These are phyloP conservation scores for Ammopiptanthus mongolicus DNA, from an alignment of 306 rosid genomes.

Conservation along the genomic window DNA sequence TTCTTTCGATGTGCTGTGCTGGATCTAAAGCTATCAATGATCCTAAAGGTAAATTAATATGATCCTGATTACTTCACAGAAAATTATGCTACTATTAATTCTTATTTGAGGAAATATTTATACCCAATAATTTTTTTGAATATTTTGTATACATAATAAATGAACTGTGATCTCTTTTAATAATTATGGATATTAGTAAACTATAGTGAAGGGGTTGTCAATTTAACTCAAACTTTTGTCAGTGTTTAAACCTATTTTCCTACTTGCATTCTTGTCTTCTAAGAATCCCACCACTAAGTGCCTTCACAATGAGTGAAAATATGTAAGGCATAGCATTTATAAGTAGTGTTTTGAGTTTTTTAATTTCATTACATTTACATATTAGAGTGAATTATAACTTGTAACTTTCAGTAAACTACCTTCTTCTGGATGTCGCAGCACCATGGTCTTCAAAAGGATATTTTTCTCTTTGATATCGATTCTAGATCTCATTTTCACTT, in stretches of 20 bases:
- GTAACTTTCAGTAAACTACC: background rate
- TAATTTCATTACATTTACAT: background rate
- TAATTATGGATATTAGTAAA: background rate
- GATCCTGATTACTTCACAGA: conserved; percentile 9
- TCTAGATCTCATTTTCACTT: background rate
- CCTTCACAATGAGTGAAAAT: background rate
- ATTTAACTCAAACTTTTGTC: conserved; percentile 9
- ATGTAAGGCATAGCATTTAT: background rate
- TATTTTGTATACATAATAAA: background rate
- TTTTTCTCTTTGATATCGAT: background rate
- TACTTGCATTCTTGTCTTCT: background rate
- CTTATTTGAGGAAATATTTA: background rate
- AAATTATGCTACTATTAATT: background rate
- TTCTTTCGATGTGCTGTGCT: conserved; percentile 70
- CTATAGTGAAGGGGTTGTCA: background rate
- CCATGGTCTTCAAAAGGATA: background rate
- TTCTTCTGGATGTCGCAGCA: background rate
- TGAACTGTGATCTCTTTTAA: background rate
- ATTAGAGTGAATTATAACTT: background rate
- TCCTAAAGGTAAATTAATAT: conserved; percentile 50
- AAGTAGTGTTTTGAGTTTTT: background rate
- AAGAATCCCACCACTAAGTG: background rate
- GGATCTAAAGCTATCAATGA: conserved; percentile 80
- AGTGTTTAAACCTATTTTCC: background rate
- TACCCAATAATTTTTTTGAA: background rate